Base-by-base conservation (phyloP, 306 rosid species). In the Malus sieversii region DNA sequence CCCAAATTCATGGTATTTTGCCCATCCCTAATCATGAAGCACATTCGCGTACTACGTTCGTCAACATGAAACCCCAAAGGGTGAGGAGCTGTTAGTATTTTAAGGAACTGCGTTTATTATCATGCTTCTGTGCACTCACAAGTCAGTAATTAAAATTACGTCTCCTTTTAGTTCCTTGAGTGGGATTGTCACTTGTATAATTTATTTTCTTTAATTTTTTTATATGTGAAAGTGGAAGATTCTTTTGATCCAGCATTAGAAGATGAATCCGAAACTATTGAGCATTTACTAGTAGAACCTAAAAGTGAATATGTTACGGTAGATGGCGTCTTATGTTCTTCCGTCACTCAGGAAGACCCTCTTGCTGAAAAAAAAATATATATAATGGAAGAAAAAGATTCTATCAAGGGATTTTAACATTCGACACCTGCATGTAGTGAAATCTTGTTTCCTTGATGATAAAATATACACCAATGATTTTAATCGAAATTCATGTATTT, bases 41-140 rank as follows among this genome's bases (percentile, higher is more conserved):
- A 44, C 80, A 84, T 82, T 70, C 76, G 61, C 85, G 68, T 38
- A 78, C 57, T 83, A 96, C 84, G 83, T 86, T 87, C 81, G 83
- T 90, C 85, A 83, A 82, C 78, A 70, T 71, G 91, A 90, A 92
- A 82, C 83, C 85, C 78, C 97, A 87, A 68, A 82, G 91, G 85
- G 99, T 95, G 82, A 81, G 88, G 22, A 10, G 44, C 40, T 23
- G 46, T 52, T 22, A 42, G 51, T 51, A 75, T 53, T 38, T 59
- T 0, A 0, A 4, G 30, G 5, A 22, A 63, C 64, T 66, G 46
- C 63, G 32, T 33, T 13, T 59, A 58, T 42, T 32, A 57, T 73
- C 52, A 68, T 57, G 72, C 22, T 59, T 75, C 40, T 29, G 27
- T 19, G 10, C 60, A 20, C 57, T 22, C 3, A 57, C 22, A 40